Conservation (phyloP, 2,329 filamentous ascomycete genomes). For the Rhynchosporium secalis region DNA sequence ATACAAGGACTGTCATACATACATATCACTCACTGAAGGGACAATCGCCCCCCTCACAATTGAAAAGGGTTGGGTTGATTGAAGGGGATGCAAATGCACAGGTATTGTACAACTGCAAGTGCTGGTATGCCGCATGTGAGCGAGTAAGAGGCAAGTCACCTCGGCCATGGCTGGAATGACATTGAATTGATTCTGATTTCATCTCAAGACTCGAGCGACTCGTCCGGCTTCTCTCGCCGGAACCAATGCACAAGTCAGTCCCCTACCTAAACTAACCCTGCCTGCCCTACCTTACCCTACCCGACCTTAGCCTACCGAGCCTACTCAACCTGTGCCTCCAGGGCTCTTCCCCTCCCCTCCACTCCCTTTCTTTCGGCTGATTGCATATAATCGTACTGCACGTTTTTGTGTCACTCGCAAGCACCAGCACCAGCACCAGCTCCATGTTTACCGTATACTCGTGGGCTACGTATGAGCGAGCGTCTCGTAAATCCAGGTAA, state of each 20-base stretch:
- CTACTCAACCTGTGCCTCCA: no score
- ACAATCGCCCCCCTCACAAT: neutral
- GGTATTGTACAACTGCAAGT: neutral
- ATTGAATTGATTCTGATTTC: neutral
- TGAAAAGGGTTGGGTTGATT: neutral
- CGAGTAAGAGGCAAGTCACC: neutral
- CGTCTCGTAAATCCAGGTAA: no score
- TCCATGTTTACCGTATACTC: no score
- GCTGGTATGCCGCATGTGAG: neutral
- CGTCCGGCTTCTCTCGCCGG: constrained; percentile 3
- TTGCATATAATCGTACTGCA: neutral
- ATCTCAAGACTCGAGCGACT: constrained; percentile 7
- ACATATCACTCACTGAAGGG: no score
- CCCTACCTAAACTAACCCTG: neutral
- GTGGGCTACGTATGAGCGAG: no score
- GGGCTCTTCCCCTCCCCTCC: neutral
- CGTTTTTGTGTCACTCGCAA: neutral
- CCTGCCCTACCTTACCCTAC: neutral
- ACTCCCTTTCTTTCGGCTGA: neutral
- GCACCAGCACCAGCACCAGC: no score
- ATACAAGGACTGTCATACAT: neutral
- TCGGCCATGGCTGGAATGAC: neutral
- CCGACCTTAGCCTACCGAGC: neutral
- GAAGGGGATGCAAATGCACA: constrained; percentile 6
- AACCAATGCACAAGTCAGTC: neutral